Conservation (phyloP, 768 basidiomycete species). For the Boletus sp. region DNA sequence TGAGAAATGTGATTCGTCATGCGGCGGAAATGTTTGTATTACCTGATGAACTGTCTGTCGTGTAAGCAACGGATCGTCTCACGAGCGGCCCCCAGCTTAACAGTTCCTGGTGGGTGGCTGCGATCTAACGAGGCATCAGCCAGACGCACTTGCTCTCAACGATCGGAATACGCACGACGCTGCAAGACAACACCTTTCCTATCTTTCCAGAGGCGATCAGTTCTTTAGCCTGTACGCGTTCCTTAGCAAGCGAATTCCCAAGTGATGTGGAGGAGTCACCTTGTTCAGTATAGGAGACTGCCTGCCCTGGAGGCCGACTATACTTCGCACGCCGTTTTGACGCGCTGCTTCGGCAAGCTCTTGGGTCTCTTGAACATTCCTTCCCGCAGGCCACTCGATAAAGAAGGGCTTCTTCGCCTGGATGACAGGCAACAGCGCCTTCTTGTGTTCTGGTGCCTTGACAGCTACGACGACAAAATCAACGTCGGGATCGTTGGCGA, state of each 20-base stretch:
- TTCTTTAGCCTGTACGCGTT: conserved; percentile 1
- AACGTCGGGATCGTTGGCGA: conserved; percentile 15
- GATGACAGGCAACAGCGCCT: conserved; percentile 9
- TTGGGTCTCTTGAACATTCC: conserved; percentile 4
- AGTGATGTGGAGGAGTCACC: background rate
- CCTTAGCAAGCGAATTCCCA: background rate
- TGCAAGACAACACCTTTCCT: conserved; percentile 9
- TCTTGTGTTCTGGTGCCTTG: conserved; percentile 8
- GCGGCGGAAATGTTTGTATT: background rate
- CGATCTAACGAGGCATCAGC: background rate
- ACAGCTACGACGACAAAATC: conserved; percentile 13
- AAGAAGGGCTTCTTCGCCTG: conserved; percentile 14
- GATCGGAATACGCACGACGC: background rate
- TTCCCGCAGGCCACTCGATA: conserved; percentile 14
- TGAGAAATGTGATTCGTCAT: background rate
- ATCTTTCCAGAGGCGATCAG: conserved; percentile 8
- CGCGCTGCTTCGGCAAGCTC: conserved; percentile 10
- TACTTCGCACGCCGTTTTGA: conserved; percentile 2
- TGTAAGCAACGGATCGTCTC: background rate
- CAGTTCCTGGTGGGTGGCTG: background rate
- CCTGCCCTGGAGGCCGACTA: conserved; percentile 11
- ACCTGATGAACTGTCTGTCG: background rate
- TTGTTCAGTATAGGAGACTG: conserved; percentile 12
- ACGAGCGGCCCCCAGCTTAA: conserved; percentile 2
- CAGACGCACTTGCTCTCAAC: background rate